Conservation (phyloP, 2,329 filamentous ascomycete species). For the Colletotrichum higginsianum region DNA sequence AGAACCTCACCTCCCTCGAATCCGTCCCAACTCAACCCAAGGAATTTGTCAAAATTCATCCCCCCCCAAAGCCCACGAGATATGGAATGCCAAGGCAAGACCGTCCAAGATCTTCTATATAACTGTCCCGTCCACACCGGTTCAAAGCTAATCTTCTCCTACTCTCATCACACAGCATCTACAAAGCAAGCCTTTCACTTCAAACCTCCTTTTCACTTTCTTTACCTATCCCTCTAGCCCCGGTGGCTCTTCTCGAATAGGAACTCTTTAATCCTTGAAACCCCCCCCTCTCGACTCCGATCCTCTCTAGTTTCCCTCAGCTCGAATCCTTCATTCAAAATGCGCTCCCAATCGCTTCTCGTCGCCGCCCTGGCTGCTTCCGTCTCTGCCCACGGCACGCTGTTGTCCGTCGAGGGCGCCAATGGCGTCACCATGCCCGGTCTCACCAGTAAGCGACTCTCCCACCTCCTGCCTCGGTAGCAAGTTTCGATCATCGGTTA, state of each 20-base stretch:
- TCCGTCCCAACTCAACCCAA: conserved; percentile 32
- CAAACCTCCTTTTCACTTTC: conserved; percentile 12
- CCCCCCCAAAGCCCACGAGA: conserved; percentile 15
- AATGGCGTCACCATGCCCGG: conserved; percentile 76
- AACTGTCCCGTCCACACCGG: conserved; percentile 39
- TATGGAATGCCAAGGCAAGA: conserved; percentile 40
- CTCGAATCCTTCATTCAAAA: conserved; percentile 38
- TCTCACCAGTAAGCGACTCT: conserved; percentile 52
- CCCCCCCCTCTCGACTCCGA: conserved; percentile 20
- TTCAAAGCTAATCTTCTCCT: not conserved
- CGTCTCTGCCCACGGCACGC: conserved; percentile 71
- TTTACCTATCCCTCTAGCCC: conserved; percentile 24
- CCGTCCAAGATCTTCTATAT: conserved; percentile 35
- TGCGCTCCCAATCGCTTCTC: conserved; percentile 51
- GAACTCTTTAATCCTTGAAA: conserved; percentile 26
- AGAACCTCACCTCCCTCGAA: conserved; percentile 15
- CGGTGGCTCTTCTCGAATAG: conserved; percentile 33
- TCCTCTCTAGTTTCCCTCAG: conserved; percentile 10
- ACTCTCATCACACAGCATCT: conserved; percentile 38
- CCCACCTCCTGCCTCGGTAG: not conserved
- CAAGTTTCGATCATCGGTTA: not conserved
- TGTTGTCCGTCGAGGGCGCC: conserved; percentile 69
- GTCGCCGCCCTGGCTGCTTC: conserved; percentile 55
- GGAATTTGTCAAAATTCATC: conserved; percentile 41
- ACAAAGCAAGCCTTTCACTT: conserved; percentile 40